Base-by-base conservation (phyloP, 2,329 filamentous ascomycete species). In the Didymellaceae sp. region DNA sequence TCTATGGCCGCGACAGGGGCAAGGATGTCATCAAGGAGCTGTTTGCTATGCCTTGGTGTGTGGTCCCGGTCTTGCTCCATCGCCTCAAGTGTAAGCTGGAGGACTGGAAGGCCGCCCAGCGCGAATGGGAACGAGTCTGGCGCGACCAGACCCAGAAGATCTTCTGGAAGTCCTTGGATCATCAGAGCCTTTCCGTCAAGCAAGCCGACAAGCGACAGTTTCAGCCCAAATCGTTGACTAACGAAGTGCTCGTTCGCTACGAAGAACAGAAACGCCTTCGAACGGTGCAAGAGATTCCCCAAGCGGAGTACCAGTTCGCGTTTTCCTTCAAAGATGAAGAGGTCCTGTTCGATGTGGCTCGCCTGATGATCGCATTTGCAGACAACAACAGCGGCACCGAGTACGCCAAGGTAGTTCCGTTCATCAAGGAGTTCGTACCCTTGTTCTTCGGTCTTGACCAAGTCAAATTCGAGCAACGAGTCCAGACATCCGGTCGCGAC, bases 61-160 rank as follows among this genome's bases (percentile, higher is more conserved):
- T 97, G 3, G 86, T 99, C 2, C 94, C 94, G 0, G 86, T 97
- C 28, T 83, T 99, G 21, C 79, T 99, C 53, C 88, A 90, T 42
- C 85, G 94, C 10, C 82, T 99, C 62, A 97, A 97, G 77, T 90
- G 95, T 66, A 97, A 97, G 72, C 87, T 95, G 34, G 94, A 99
- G 73, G 92, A 97, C 66, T 99, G 94, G 94, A 91, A 96, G 58
- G 92, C 95, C 61, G 93, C 91, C 5, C 92, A 90, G 80, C 90
- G 94, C 24, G 95, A 99, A 71, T 99, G 94, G 94, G 92, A 97
- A 74, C 97, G 97, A 75, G 91, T 99, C 6, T 99, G 94, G 94
- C 91, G 94, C 57, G 87, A 91, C 40, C 94, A 97, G 76, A 97
- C 93, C 18, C 89, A 96, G 68, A 87, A 89, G 66, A 93, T 96